A percentile compares a stretch with the other conserved stretches of the same genome.
These are phyloP conservation scores for Microcyclosporella mali DNA, from an alignment of 2,329 filamentous ascomycete species.

Conservation along the genomic window DNA sequence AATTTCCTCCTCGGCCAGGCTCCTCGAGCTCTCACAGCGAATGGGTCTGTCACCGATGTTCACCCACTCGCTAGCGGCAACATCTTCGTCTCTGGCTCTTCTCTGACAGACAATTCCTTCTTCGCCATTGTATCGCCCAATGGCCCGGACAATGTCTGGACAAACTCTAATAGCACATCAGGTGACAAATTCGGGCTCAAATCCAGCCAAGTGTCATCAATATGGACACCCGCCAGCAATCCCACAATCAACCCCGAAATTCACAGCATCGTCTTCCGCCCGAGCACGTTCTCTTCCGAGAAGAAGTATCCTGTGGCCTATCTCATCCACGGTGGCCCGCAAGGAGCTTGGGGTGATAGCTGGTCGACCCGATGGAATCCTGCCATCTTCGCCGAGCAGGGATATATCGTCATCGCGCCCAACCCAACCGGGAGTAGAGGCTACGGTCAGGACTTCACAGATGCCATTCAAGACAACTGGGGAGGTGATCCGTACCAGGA, in stretches of 20 bases:
- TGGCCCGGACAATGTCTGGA: slow-evolving; percentile 30
- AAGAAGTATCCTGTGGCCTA: slow-evolving; percentile 30
- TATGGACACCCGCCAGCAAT: slow-evolving; percentile 63
- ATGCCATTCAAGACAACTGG: slow-evolving; percentile 71
- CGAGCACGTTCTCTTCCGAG: slow-evolving; percentile 23
- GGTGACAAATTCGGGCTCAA: slow-evolving; percentile 63
- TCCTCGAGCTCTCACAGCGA: slow-evolving; percentile 44
- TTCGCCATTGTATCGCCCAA: slow-evolving; percentile 56
- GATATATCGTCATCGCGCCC: slow-evolving; percentile 26
- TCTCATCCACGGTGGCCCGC: slow-evolving; percentile 30
- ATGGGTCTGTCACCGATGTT: slow-evolving; percentile 52
- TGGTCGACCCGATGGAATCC: slow-evolving; percentile 30
- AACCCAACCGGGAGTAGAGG: slow-evolving; percentile 29
- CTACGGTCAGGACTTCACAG: slow-evolving; percentile 28
- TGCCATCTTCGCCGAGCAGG: slow-evolving; percentile 29
- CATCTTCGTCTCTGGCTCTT: slow-evolving; percentile 62
- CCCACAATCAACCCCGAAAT: slow-evolving; percentile 48
- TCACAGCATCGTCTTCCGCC: slow-evolving; percentile 48
- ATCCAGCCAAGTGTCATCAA: slow-evolving; percentile 56
- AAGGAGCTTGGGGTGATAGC: slow-evolving; percentile 26
- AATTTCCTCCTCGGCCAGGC: neutral
- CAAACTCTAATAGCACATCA: slow-evolving; percentile 54
- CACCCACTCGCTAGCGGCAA: slow-evolving; percentile 45
- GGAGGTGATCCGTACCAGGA: slow-evolving; percentile 80
- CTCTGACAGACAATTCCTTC: slow-evolving; percentile 64